phyloP scores from a whole-genome alignment of 495 filamentous ascomycete species.

The Cercophora scortea region DNA sequence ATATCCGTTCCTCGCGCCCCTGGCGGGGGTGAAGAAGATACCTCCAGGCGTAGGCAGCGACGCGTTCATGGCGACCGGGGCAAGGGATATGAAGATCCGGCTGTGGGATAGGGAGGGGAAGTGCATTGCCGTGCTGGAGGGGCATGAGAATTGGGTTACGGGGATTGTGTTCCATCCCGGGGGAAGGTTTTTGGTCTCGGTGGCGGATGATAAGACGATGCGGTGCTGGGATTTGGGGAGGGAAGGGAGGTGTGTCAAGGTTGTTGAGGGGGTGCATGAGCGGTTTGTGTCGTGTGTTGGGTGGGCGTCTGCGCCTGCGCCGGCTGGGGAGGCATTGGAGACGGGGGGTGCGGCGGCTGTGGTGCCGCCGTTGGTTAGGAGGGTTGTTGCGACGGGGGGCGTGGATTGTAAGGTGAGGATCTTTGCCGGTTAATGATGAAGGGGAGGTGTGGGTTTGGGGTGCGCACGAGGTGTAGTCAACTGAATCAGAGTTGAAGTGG shows the following conservation, averaged over 20 bases:
- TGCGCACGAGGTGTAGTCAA: no score
- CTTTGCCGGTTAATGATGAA: constrained; percentile 44
- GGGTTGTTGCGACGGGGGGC: constrained; percentile 56
- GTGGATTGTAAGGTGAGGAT: constrained; percentile 55
- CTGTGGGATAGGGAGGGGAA: constrained; percentile 85
- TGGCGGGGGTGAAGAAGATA: constrained; percentile 78
- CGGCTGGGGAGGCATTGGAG: constrained; percentile 42
- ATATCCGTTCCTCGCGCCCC: constrained; percentile 65
- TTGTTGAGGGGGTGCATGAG: constrained; percentile 66
- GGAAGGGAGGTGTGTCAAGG: constrained; percentile 84
- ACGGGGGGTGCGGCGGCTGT: no score
- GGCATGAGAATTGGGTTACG: constrained; percentile 96
- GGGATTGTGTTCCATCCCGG: constrained; percentile 85
- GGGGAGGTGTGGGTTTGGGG: no score
- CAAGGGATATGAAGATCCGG: constrained; percentile 84
- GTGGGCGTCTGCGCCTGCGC: constrained; percentile 78
- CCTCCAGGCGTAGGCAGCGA: constrained; percentile 61
- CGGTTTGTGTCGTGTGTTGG: constrained; percentile 83
- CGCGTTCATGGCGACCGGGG: constrained; percentile 88
- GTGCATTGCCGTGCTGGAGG: constrained; percentile 75
- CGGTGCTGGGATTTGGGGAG: constrained; percentile 93
- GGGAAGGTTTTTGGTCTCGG: constrained; percentile 83
- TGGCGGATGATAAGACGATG: constrained; percentile 84
- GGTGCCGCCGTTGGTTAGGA: no score
- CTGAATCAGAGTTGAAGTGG: no score